Conservation (phyloP, 2,329 filamentous ascomycete species). For the Fusarium torreyae region DNA sequence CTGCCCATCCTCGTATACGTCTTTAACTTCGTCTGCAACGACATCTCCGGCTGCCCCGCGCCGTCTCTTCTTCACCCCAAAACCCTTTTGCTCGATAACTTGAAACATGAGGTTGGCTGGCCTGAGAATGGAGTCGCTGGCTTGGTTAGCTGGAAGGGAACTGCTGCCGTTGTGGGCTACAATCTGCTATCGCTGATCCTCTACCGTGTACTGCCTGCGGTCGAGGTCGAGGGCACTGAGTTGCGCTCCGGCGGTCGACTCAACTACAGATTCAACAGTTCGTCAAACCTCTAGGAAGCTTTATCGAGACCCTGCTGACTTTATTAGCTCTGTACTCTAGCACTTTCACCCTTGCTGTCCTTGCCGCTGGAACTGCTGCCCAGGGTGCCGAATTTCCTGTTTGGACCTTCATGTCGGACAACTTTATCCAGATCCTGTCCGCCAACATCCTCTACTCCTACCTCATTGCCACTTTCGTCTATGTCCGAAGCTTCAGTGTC, state of each 20-base stretch:
- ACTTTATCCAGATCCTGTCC: constrained; percentile 89
- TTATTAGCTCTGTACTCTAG: constrained; percentile 80
- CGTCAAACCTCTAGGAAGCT: constrained; percentile 42
- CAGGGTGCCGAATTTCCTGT: constrained; percentile 87
- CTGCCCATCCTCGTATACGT: constrained; percentile 85
- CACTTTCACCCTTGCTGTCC: constrained; percentile 78
- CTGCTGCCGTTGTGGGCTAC: constrained; percentile 81
- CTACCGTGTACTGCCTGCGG: constrained; percentile 82
- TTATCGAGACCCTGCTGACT: constrained; percentile 35
- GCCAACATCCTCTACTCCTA: constrained; percentile 85
- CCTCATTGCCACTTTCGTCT: constrained; percentile 81
- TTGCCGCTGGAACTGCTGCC: constrained; percentile 80
- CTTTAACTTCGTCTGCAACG: constrained; percentile 91
- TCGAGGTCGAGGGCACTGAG: constrained; percentile 78
- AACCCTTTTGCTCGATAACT: constrained; percentile 76
- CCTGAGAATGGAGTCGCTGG: constrained; percentile 78
- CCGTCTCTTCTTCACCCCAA: constrained; percentile 83
- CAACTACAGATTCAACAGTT: constrained; percentile 87
- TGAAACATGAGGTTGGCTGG: constrained; percentile 89
- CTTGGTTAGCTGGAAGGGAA: constrained; percentile 78
- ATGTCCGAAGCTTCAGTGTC: constrained; percentile 85
- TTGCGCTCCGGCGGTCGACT: constrained; percentile 80
- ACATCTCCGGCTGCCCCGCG: constrained; percentile 90
- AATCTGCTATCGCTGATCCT: constrained; percentile 83
- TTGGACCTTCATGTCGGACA: constrained; percentile 94